phyloP scores from a whole-genome alignment of 139 green algal species.

The Astrephomene gubernaculifera region DNA sequence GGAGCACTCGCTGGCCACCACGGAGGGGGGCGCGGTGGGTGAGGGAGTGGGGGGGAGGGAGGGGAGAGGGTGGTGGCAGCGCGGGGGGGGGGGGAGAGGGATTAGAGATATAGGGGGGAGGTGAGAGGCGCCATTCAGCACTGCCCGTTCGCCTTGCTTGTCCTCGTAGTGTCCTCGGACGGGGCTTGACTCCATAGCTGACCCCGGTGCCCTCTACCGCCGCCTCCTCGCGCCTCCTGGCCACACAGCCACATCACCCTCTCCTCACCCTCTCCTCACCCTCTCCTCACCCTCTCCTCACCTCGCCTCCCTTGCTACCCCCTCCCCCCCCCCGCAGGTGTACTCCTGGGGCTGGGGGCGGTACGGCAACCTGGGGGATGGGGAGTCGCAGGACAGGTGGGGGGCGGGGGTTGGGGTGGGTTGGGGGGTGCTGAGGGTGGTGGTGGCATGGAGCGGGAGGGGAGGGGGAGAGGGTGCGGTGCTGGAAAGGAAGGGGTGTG shows the following conservation, averaged over 20 bases:
- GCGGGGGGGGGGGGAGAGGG: no score
- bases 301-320: neutral
- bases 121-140: no score
- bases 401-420: neutral
- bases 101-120: no score
- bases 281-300: neutral
- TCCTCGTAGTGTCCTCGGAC: no score
- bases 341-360: constrained; percentile 88
- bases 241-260: neutral
- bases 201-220: no score
- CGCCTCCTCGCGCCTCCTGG: no score
- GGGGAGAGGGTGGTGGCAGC: neutral
- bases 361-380: constrained; percentile 91
- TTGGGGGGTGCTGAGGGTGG: neutral
- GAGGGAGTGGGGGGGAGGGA: neutral
- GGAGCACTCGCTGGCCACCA: constrained; percentile 80
- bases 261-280: neutral
- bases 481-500: neutral
- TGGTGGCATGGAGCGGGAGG: neutral
- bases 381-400: constrained; percentile 73
- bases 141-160: no score
- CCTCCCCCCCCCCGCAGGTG: constrained; percentile 48
- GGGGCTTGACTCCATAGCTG: no score
- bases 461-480: neutral
- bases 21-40: neutral